phyloP scores from a whole-genome alignment of 495 filamentous ascomycete species.

The Immersiella caudata region DNA sequence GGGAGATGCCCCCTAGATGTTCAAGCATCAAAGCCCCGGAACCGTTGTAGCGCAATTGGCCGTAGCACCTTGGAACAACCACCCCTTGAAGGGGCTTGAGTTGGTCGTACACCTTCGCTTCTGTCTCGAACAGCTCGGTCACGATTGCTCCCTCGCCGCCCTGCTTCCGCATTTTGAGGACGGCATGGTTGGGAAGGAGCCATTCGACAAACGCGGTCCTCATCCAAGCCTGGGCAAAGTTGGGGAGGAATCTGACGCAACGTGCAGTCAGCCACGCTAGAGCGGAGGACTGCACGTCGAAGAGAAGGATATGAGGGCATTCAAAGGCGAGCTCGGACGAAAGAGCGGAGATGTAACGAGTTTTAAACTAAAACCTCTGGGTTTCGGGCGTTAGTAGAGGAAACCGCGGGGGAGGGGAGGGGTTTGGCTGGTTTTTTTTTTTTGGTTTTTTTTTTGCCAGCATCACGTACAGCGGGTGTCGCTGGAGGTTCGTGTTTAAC shows the following conservation, averaged over 20 bases:
- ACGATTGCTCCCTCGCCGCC: conserved; percentile 11
- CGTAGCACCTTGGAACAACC: conserved; percentile 18
- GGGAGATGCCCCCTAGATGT: conserved; percentile 13
- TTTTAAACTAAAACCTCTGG: conserved; percentile 17
- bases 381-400: neutral
- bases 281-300: neutral
- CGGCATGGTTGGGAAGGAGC: conserved; percentile 9
- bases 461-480: conserved; percentile 7
- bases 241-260: conserved; percentile 4
- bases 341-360: conserved; percentile 15
- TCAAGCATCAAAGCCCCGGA: conserved; percentile 13
- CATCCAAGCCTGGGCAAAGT: conserved; percentile 14
- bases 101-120: conserved; percentile 6
- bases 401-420: neutral
- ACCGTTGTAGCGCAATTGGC: conserved; percentile 9
- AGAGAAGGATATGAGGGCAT: neutral
- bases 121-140: conserved; percentile 14
- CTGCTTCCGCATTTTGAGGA: conserved; percentile 13
- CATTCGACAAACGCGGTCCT: conserved; percentile 4
- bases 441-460: too few relatives aligned
- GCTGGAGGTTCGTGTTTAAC: conserved; percentile 5
- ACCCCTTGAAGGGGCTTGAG: conserved; percentile 18
- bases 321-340: neutral
- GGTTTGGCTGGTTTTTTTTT: too few relatives aligned
- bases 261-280: neutral